Percentiles rank a stretch among this genome's conserved stretches.
These are phyloP conservation scores for Protostelium mycophagum DNA, from an alignment of 78 protist species.

Conservation along the genomic window DNA sequence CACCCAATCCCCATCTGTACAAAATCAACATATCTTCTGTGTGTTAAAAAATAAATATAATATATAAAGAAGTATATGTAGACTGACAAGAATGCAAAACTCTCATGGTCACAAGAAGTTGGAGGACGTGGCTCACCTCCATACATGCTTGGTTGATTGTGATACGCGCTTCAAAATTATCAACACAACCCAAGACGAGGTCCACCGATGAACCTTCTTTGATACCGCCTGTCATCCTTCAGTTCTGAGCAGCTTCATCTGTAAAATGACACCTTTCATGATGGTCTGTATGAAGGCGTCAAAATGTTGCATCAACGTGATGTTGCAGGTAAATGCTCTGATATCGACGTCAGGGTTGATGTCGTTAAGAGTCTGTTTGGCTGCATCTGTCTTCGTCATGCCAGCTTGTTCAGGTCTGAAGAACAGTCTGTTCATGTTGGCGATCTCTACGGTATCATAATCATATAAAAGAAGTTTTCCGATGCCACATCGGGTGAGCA, in stretches of 20 bases:
- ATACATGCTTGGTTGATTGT: constrained; percentile 68
- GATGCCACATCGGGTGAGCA: constrained; percentile 97
- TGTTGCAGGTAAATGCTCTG: constrained; percentile 73
- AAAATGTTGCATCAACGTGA: constrained; percentile 85
- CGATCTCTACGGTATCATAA: constrained; percentile 96
- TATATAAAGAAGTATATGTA: background rate
- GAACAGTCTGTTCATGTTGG: constrained; percentile 96
- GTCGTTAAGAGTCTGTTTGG: constrained; percentile 67
- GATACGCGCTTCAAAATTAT: constrained; percentile 88
- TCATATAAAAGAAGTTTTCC: constrained; percentile 95
- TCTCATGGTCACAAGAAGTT: too few species aligned
- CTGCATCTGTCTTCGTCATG: constrained; percentile 79
- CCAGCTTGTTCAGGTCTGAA: constrained; percentile 93
- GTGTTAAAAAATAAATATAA: background rate
- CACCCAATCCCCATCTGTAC: constrained; percentile 38
- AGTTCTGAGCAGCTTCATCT: background rate
- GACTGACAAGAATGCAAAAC: too few species aligned
- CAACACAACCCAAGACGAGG: constrained; percentile 94
- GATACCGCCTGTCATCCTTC: background rate
- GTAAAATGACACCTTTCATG: constrained; percentile 46
- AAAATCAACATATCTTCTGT: constrained; percentile 53
- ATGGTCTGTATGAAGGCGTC: constrained; percentile 64
- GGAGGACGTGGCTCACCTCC: too few species aligned
- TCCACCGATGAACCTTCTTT: constrained; percentile 45
- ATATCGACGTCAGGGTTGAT: constrained; percentile 94